Evolutionary conservation across 345 rosid species (phyloP).

Genomic region (Hibiscus trionum): DNA sequence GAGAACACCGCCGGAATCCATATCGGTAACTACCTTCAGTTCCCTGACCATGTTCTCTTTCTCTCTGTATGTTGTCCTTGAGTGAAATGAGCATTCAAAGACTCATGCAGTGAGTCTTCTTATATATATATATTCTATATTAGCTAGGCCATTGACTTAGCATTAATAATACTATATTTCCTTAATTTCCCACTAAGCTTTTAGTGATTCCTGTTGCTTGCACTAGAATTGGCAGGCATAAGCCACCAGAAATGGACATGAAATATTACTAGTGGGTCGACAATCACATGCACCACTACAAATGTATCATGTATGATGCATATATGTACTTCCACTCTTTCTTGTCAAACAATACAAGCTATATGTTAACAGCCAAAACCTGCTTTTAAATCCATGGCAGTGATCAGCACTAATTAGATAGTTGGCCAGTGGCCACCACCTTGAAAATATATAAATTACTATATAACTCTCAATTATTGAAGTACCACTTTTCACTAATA

Average conservation of each 20-base stretch:
- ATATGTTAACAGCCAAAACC: not conserved
- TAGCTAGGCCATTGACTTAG: not conserved
- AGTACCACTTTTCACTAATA: too few species aligned
- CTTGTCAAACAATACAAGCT: constrained; percentile 7
- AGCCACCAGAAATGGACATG: constrained; percentile 15
- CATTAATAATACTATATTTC: not conserved
- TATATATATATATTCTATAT: not conserved
- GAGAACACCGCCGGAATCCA: constrained; percentile 6
- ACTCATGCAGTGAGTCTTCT: not conserved
- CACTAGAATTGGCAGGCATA: constrained; percentile 23
- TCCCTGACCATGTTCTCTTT: constrained; percentile 28
- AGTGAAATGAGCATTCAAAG: not conserved
- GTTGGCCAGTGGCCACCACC: constrained; percentile 7
- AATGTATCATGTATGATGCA: not conserved
- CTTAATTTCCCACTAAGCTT: constrained; percentile 2
- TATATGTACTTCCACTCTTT: constrained; percentile 20
- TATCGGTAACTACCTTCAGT: constrained; percentile 5
- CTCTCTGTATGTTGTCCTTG: not conserved
- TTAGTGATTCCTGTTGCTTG: constrained; percentile 17
- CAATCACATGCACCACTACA: constrained; percentile 4
- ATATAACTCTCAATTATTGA: not conserved
- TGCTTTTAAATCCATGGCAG: not conserved
- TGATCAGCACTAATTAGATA: not conserved
- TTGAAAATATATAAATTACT: not conserved
- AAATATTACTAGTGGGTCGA: constrained; percentile 19